Base-by-base conservation (phyloP, 805 yeast species). In the Priceomyces fermenticarens region DNA sequence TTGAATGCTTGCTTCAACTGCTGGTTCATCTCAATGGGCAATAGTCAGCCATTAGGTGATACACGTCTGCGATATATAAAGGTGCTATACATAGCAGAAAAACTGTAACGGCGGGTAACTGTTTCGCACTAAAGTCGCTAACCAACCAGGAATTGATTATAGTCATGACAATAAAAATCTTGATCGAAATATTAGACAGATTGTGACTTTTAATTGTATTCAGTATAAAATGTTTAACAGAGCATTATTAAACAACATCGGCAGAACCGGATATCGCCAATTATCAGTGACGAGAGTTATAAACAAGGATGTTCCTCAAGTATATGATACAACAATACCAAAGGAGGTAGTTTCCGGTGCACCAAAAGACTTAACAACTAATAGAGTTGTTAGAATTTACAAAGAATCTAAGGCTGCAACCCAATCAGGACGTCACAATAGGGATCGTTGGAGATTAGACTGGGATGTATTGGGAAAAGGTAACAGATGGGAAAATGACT, bases 401-500 rank as follows among this genome's bases (percentile, higher is more conserved):
- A 77, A 83, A 61, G 88, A 84, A 57, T 65, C 88, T 46, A 84
- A 85, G 63, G 72, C 88, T 11, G 95, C 95, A 30, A 87, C 90
- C 12, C 96, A 87, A 67, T 79, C 87, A 28, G 88, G 90, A 10
- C 61, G 63, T 42, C 67, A 70, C 53, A 74, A 77, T 54, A 72
- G 77, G 13, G 60, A 65, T 41, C 60, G 56, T 50, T 87, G 96
- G 96, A 80, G 78, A 54, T 57, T 87, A 42, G 95, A 87, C 63
- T 87, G 93, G 91, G 95, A 88, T 57, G 77, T 86, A 32, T 66
- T 83, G 42, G 81, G 81, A 34, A 79, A 82, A 55, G 87, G 85
- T 15, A 80, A 87, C 70, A 72, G 93, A 59, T 87, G 95, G 95
- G 96, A 87, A 59, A 87, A 87, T 63, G 91, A 85, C 60, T 71